These are phyloP conservation scores for Globomyces sp. DNA, from an alignment of 371 early-diverging fungal species.

Conservation along the genomic window DNA sequence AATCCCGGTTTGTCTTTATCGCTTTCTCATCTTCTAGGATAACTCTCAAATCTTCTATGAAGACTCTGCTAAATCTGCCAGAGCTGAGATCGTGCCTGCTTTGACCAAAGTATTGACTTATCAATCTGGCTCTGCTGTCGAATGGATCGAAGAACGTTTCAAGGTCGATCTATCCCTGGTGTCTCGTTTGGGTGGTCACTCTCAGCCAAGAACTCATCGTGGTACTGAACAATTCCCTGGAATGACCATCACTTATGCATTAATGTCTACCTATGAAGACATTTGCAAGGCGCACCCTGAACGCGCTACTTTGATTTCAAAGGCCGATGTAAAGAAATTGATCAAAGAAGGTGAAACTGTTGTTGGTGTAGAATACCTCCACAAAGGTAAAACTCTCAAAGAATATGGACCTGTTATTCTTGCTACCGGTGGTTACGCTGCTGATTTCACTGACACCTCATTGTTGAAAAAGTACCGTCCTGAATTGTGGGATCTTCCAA, in stretches of 20 bases:
- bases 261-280: conserved; percentile 86
- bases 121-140: conserved; percentile 83
- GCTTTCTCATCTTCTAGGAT: conserved; percentile 50
- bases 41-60: conserved; percentile 82
- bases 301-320: conserved; percentile 75
- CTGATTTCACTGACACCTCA: conserved; percentile 49
- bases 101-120: conserved; percentile 85
- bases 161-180: conserved; percentile 80
- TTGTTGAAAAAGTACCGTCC: conserved; percentile 58
- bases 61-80: conserved; percentile 85
- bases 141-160: conserved; percentile 91
- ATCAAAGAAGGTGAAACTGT: conserved; percentile 49
- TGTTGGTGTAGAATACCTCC: conserved; percentile 76
- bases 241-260: conserved; percentile 93
- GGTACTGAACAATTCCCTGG: conserved; percentile 93
- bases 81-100: conserved; percentile 79
- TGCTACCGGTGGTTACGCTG: conserved; percentile 87
- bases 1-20: conserved; percentile 42
- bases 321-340: conserved; percentile 64
- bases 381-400: conserved; percentile 57
- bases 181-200: conserved; percentile 83
- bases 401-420: conserved; percentile 77
- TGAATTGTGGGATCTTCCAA: conserved; percentile 64
- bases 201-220: conserved; percentile 89
- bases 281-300: conserved; percentile 63